Evolutionary conservation across 2,329 filamentous ascomycete species (phyloP).

Genomic region (Cercospora citrullina): DNA sequence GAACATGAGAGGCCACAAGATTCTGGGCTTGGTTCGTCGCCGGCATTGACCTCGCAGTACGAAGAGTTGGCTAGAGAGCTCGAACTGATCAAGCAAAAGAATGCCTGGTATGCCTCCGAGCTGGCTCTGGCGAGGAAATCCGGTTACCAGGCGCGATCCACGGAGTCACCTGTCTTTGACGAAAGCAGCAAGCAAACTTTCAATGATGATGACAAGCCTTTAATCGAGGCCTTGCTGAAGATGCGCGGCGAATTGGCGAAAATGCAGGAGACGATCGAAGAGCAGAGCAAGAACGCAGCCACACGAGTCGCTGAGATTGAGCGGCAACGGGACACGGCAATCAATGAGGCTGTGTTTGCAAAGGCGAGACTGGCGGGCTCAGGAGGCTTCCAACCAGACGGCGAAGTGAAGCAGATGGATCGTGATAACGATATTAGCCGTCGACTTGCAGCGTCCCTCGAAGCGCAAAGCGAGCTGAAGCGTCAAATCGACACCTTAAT

Average conservation of each 20-base stretch:
- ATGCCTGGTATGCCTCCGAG: conserved; percentile 97
- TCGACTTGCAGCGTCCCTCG: conserved; percentile 79
- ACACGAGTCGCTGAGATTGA: conserved; percentile 92
- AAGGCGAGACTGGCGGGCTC: conserved; percentile 89
- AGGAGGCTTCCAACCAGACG: conserved; percentile 58
- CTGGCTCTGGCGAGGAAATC: conserved; percentile 86
- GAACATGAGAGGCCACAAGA: conserved; percentile 57
- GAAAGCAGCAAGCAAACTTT: conserved; percentile 75
- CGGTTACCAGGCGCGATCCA: conserved; percentile 72
- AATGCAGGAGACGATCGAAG: conserved; percentile 85
- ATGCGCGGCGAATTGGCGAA: conserved; percentile 89
- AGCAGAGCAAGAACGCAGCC: conserved; percentile 80
- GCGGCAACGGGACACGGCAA: conserved; percentile 89
- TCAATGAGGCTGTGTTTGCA: conserved; percentile 91
- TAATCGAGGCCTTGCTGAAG: conserved; percentile 86
- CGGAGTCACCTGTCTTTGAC: conserved; percentile 65
- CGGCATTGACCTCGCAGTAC: conserved; percentile 62
- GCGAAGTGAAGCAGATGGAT: conserved; percentile 54
- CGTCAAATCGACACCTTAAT: conserved; percentile 69
- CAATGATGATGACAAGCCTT: conserved; percentile 84
- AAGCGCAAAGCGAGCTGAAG: conserved; percentile 77
- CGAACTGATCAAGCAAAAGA: conserved; percentile 78
- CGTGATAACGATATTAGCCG: conserved; percentile 73
- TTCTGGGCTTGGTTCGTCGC: conserved; percentile 62
- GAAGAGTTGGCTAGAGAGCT: conserved; percentile 82